Evolutionary conservation across 2,329 filamentous ascomycete species (phyloP), one percentile per base, ranked within the genome.

Genomic region (Calonectria pseudoreteaudii): DNA sequence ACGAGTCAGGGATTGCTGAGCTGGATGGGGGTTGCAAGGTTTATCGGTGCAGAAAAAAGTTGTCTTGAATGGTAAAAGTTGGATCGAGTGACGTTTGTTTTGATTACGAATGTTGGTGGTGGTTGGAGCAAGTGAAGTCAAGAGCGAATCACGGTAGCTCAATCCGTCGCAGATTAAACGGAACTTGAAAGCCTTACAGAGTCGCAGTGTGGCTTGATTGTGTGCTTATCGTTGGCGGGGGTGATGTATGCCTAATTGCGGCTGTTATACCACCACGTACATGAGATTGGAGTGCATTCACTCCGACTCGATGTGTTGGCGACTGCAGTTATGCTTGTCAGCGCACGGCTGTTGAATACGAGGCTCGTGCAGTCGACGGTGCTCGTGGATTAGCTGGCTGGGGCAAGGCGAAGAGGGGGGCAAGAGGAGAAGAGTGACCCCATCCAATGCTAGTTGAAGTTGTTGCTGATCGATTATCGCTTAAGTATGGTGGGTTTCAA

Each of bases 401-500:
- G 53, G 52, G 62, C 44, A 52, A 47, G 41, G 38, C 20, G 53
- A 52, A 34, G 34, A 47, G 18, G 44, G 44, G 41, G 47, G 44
- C 44, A 41, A 34, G 31, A 38, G 20, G 69, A n/a, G 23, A 47
- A 44, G 38, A 26, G 20, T 52, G 56, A n/a, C 26, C 26, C 58
- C 68, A 44, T 60, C 49, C 31, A 64, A 9, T 16, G 18, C 49
- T 52, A 34, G 30, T 52, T 64, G 52, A 13, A 64, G 56, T 31
- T 36, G 34, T 44, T 38, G 28, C 64, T 23, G 58, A 36, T 67
- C 49, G 58, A 56, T 52, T 68, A 52, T 52, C 44, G 41, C 38
- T 53, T 41, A 56, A 47, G n/a, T 34, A 23, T 41, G 53, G 71
- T 73, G 71, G 60, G 68, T 58, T 71, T 64, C 68, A 71, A 66